Evolutionary conservation across 2,329 filamentous ascomycete species (phyloP), one percentile per base, ranked within the genome.

Genomic region (Drechslerella dactyloides): DNA sequence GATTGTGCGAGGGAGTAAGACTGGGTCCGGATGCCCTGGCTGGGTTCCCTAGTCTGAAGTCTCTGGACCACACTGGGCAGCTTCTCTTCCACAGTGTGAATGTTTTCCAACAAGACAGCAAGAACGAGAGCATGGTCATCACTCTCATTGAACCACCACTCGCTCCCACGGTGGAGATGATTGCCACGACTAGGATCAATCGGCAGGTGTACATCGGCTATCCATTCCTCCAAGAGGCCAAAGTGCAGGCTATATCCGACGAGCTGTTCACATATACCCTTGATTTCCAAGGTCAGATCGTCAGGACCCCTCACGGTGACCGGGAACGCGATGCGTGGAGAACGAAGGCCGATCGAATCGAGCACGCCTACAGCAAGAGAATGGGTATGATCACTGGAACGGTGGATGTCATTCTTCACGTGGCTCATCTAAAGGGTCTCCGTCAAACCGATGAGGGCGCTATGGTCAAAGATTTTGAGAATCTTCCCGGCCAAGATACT

Each of bases 121-220:
- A 91, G 55, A 97, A 97, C 78, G 93, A 97, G 80, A 99, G 93
- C 80, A 93, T 97, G 87, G 86, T 97, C 23, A 85, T 97, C 64
- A 96, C 91, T 1, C 83, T 99, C 84, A 88, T 64, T 17, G 56
- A 66, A 37, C 69, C 61, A 35, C 15, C 50, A 23, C 55, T 54
- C 24, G 27, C 33, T 17, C 44, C 56, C 15, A 73, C 61, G 2
- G 46, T 63, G 8, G 62, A 73, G 35, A 46, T 21, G 2, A 56
- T 66, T 42, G 62, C 57, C 2, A 24, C 54, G 30, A 37, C 48
- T 1, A 62, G 54, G 33, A 57, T 68, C 2, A 55, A 68, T n/a
- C 61, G 64, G 55, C 40, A 60, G 40, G 68, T 72, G n/a, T 57
- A 73, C 24, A 46, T 73, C 73, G 93, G 93, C 40, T 99, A 96